Percentiles rank a stretch among this genome's conserved stretches.
Evolutionary conservation across 257 asterid species (phyloP).

Genomic region (Penstemon barbatus): DNA sequence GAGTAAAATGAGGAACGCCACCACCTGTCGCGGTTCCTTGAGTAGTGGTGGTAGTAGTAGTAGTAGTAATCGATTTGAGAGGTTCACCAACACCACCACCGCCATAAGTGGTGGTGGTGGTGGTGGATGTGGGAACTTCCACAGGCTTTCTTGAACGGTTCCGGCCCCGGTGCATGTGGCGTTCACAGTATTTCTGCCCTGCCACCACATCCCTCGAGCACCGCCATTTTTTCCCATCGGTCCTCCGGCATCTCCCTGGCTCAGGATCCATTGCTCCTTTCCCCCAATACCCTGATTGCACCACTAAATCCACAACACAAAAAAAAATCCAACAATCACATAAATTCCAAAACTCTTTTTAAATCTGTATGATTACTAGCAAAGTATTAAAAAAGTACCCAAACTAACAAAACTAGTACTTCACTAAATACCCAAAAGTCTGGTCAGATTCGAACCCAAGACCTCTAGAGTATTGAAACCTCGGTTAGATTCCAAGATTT

Average conservation of each 20-base stretch:
- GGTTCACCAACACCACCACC: slow-evolving; percentile 25
- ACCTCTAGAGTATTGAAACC: too few relatives aligned
- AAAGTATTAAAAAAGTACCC: too few relatives aligned
- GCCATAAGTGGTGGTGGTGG: slow-evolving; percentile 30
- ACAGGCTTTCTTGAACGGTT: slow-evolving; percentile 99
- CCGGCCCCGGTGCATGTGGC: slow-evolving; percentile 89
- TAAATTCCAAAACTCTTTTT: neutral
- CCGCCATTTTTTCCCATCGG: slow-evolving; percentile 98
- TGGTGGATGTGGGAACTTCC: slow-evolving; percentile 72
- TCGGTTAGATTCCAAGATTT: too few relatives aligned
- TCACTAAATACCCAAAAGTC: too few relatives aligned
- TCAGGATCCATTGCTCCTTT: slow-evolving; percentile 89
- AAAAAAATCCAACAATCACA: neutral
- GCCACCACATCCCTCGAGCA: slow-evolving; percentile 89
- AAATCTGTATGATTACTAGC: too few relatives aligned
- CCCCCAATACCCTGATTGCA: slow-evolving; percentile 85
- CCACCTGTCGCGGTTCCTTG: slow-evolving; percentile 25
- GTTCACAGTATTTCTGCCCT: slow-evolving; percentile 90
- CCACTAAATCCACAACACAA: slow-evolving; percentile 37
- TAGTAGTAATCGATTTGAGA: slow-evolving; percentile 24
- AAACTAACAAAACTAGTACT: too few relatives aligned
- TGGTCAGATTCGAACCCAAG: too few relatives aligned
- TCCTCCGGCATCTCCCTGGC: slow-evolving; percentile 95
- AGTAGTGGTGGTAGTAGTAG: slow-evolving; percentile 14
- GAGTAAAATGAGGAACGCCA: slow-evolving; percentile 41